These are phyloP conservation scores for Pythium aristosporum DNA, from an alignment of 352 stramenopile genomes.

Conservation along the genomic window DNA sequence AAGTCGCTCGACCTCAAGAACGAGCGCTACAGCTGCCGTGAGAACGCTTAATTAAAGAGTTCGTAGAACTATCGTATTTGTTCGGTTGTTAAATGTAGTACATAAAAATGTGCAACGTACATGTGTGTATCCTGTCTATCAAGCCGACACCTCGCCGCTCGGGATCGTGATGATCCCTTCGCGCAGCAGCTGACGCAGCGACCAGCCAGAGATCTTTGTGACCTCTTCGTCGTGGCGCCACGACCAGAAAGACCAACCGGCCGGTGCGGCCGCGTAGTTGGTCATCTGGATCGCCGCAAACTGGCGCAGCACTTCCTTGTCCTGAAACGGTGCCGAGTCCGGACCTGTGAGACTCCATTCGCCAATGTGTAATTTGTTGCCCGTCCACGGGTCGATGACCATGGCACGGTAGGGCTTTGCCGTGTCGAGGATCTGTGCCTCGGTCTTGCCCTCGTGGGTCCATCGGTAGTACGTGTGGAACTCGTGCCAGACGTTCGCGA, in stretches of 20 bases:
- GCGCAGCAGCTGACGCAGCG: conserved; percentile 22
- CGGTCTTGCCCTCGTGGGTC: conserved; percentile 25
- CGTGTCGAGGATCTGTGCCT: conserved; percentile 23
- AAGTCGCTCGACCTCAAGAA: conserved; percentile 34
- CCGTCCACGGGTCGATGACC: conserved; percentile 19
- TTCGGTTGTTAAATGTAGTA: conserved; percentile 23
- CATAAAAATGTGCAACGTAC: not conserved
- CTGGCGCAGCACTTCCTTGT: conserved; percentile 2
- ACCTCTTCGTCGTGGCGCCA: conserved; percentile 26
- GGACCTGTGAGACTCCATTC: conserved; percentile 33
- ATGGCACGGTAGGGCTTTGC: not conserved
- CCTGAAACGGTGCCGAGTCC: conserved; percentile 19
- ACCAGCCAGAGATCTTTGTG: conserved; percentile 16
- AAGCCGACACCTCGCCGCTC: not conserved
- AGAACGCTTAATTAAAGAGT: not conserved
- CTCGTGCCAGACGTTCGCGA: conserved; percentile 60
- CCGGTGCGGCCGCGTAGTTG: conserved; percentile 24
- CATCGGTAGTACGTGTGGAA: conserved; percentile 56
- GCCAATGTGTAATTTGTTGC: conserved; percentile 47
- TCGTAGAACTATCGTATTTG: conserved; percentile 8
- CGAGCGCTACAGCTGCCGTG: conserved; percentile 38
- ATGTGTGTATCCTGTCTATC: not conserved
- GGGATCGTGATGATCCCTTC: conserved; percentile 1
- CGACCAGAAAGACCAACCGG: conserved; percentile 34
- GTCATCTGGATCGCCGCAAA: conserved; percentile 26